Evolutionary conservation across 495 filamentous ascomycete genomes (phyloP), one percentile per base, ranked within the genome.

Genomic region (Trichoderma erinaceum): DNA sequence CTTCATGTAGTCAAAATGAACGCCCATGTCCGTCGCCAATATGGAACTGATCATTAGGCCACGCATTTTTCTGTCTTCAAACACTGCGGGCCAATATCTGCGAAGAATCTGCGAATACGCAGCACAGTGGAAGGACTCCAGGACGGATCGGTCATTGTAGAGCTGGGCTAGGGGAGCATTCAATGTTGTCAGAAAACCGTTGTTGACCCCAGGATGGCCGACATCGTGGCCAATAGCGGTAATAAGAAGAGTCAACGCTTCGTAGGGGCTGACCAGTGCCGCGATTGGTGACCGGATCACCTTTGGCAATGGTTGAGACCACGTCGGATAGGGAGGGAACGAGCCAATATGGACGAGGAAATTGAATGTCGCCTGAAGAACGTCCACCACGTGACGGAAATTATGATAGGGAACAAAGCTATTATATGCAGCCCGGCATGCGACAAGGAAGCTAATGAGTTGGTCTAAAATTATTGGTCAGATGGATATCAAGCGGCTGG

Each of bases 321-420:
- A 71, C 61, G 72, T 27, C 70, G 70, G 12, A 76, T 90, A 92
- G 4, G 87, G 83, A 18, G 93, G 91, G 63, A 97, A 78, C 8
- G 87, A 86, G 50, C 90, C 90, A 58, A 97, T 88, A 58, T 86
- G 85, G 65, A 97, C 81, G n/a, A 99, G 83, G 73, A 97, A 96
- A 78, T 89, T 88, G 77, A 97, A 99, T 48, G 90, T 84, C 4
- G 95, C 96, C 78, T 99, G 95, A 72, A 97, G 83, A 48, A 99
- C 95, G 80, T 99, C 95, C 65, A 95, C 87, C 8, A 96, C 95
- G 76, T 99, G 95, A 64, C 95, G 92, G 77, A 97, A 99, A 75
- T 99, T 99, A 79, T 99, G 95, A 73, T 98, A 99, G n/a, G 94
- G 90, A 46, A 99, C 92, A 75, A 97, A 96, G 64, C 85, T 87